A percentile compares a stretch with the other conserved stretches of the same genome.
These are phyloP conservation scores for Rosa hybrid DNA, from an alignment of 331 rosid genomes.

Conservation along the genomic window DNA sequence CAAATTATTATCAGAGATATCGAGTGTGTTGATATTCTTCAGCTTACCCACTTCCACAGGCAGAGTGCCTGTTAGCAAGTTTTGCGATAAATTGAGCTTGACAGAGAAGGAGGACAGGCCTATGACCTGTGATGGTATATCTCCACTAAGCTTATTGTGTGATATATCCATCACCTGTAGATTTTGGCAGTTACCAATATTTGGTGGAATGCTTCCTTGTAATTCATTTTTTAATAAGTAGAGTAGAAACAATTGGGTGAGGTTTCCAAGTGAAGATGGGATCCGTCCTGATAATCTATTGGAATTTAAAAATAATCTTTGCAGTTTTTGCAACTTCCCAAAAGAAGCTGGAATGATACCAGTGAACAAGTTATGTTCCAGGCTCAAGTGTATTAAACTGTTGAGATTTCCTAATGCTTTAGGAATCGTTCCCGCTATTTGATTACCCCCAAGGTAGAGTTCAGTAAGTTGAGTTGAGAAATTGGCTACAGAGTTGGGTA, in stretches of 20 bases:
- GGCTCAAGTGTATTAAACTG: conserved; percentile 23
- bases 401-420: conserved; percentile 26
- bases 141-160: conserved; percentile 25
- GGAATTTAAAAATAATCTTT: conserved; percentile 19
- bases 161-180: conserved; percentile 17
- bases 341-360: conserved; percentile 40
- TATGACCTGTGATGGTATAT: conserved; percentile 16
- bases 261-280: conserved; percentile 43
- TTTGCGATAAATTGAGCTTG: conserved; percentile 17
- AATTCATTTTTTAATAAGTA: conserved; percentile 17
- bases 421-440: conserved; percentile 37
- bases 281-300: conserved; percentile 42
- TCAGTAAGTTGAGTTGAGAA: conserved; percentile 2
- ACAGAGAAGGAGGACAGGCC: conserved; percentile 18
- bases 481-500: conserved; percentile 35
- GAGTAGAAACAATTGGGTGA: conserved; percentile 21
- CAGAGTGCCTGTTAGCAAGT: conserved; percentile 25
- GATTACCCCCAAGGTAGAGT: conserved; percentile 27
- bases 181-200: conserved; percentile 23
- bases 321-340: conserved; percentile 31
- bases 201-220: conserved; percentile 36
- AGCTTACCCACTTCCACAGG: conserved; percentile 19
- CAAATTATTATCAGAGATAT: conserved; percentile 32
- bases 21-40: conserved; percentile 18
- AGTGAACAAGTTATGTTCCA: conserved; percentile 26